These are phyloP conservation scores for Cladosporium sp. DNA, from an alignment of 2,329 filamentous ascomycete species.

Conservation along the genomic window DNA sequence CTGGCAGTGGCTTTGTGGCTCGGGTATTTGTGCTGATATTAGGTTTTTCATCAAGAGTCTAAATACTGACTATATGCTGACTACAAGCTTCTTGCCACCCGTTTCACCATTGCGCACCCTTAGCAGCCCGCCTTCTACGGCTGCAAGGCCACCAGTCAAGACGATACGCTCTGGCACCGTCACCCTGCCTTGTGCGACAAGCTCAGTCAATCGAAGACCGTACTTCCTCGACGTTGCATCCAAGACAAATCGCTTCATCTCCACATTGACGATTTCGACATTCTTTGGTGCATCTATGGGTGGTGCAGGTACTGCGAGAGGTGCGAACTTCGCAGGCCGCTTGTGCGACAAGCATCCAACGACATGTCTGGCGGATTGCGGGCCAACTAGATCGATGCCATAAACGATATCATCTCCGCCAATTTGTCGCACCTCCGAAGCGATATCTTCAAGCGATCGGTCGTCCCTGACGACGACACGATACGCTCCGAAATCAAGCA, in stretches of 20 bases:
- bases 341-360: slow-evolving; percentile 1
- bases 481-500: slow-evolving; percentile 32
- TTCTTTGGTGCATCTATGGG: slow-evolving; percentile 27
- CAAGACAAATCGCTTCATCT: slow-evolving; percentile 40
- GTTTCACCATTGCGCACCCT: slow-evolving; percentile 26
- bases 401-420: slow-evolving; percentile 28
- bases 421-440: slow-evolving; percentile 30
- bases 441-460: slow-evolving; percentile 31
- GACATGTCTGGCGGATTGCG: slow-evolving; percentile 28
- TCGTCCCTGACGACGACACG: slow-evolving; percentile 33
- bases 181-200: slow-evolving; percentile 29
- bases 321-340: slow-evolving; percentile 29
- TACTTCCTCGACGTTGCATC: slow-evolving; percentile 28
- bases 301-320: slow-evolving; percentile 34
- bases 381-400: slow-evolving; percentile 39
- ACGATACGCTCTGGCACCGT: slow-evolving; percentile 31
- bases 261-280: slow-evolving; percentile 33
- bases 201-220: slow-evolving; percentile 29
- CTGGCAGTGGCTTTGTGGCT: too few relatives aligned
- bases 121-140: slow-evolving; percentile 30
- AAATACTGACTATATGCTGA: neutral
- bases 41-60: too few relatives aligned
- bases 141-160: slow-evolving; percentile 33
- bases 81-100: slow-evolving; percentile 9
- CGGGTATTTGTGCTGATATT: too few relatives aligned